phyloP scores from a whole-genome alignment of 2,329 filamentous ascomycete genomes.

The Cercospora nicotianae region DNA sequence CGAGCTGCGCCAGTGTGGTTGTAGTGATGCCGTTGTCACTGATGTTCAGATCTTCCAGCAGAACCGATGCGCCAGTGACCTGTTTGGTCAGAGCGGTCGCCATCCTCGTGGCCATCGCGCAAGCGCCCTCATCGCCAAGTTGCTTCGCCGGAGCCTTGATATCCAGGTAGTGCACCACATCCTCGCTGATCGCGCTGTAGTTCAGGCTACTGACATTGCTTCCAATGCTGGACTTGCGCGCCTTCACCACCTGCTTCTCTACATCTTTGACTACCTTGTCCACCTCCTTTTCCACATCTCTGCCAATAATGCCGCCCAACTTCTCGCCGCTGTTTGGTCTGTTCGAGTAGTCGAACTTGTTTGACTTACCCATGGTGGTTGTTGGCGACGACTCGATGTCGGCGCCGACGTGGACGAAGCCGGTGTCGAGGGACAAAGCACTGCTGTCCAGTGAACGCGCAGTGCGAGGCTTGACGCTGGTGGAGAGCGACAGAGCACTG shows the following conservation, averaged over 20 bases:
- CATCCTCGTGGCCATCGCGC: slow-evolving; percentile 46
- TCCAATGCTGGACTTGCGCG: slow-evolving; percentile 34
- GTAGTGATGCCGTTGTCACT: slow-evolving; percentile 48
- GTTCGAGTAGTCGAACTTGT: slow-evolving; percentile 45
- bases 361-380: slow-evolving; percentile 36
- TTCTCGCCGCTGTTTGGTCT: slow-evolving; percentile 49
- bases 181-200: slow-evolving; percentile 15
- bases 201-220: slow-evolving; percentile 23
- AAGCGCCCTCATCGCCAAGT: slow-evolving; percentile 50
- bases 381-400: background rate
- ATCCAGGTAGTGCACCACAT: slow-evolving; percentile 40
- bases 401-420: background rate
- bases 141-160: slow-evolving; percentile 49
- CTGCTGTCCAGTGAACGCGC: slow-evolving; percentile 10
- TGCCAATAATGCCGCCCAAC: slow-evolving; percentile 48
- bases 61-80: slow-evolving; percentile 35
- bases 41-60: slow-evolving; percentile 50
- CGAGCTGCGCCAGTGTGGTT: slow-evolving; percentile 44
- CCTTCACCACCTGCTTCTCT: slow-evolving; percentile 29
- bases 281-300: slow-evolving; percentile 44
- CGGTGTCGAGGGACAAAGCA: background rate
- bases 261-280: slow-evolving; percentile 36
- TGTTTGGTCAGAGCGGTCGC: slow-evolving; percentile 41
- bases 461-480: slow-evolving; percentile 9
- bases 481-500: slow-evolving; percentile 7